phyloP scores from a whole-genome alignment of 208 protist genomes.

The Phytomonas francai region DNA sequence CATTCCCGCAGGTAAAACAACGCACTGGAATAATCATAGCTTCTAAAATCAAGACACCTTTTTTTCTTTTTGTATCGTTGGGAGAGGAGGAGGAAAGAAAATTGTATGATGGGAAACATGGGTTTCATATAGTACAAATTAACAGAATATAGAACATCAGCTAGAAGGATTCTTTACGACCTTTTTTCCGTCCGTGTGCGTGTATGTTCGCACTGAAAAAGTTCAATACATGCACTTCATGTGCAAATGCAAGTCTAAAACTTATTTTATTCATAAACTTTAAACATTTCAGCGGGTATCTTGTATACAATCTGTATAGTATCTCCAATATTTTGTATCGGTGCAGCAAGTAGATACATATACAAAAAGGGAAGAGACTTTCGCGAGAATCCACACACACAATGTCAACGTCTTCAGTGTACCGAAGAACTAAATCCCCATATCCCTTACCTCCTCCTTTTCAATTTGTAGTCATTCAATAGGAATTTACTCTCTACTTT shows the following conservation, averaged over 20 bases:
- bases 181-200: not conserved
- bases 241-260: slow-evolving; percentile 4
- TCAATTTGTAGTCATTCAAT: not conserved
- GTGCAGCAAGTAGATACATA: too few relatives aligned
- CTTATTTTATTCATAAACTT: not conserved
- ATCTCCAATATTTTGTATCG: too few relatives aligned
- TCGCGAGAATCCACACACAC: too few relatives aligned
- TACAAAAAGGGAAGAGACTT: too few relatives aligned
- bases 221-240: not conserved
- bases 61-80: slow-evolving; percentile 6
- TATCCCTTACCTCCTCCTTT: not conserved
- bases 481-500: not conserved
- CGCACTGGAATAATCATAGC: slow-evolving; percentile 99
- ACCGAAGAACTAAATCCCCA: too few relatives aligned
- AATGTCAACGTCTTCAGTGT: too few relatives aligned
- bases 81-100: not conserved
- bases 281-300: too few relatives aligned
- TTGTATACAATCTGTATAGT: too few relatives aligned
- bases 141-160: slow-evolving; percentile 2
- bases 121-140: not conserved
- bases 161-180: slow-evolving; percentile 5
- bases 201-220: not conserved
- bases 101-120: not conserved
- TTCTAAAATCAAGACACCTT: not conserved
- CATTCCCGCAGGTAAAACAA: slow-evolving; percentile 99